These are phyloP conservation scores for Apophysomyces ossiformis DNA, from an alignment of 371 early-diverging fungal genomes.

Conservation along the genomic window DNA sequence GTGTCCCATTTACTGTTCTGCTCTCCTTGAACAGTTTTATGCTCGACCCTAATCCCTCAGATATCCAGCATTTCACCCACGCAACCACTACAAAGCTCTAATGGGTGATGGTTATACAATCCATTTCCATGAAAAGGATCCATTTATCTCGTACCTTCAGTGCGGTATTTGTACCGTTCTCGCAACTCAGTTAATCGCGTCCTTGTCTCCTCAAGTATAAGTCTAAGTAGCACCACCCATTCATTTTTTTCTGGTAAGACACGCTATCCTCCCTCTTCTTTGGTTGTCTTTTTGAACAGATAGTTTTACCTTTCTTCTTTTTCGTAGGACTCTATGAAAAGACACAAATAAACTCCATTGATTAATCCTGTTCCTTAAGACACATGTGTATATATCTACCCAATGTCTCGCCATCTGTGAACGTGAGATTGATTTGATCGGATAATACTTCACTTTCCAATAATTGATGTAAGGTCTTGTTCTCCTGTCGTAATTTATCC, in stretches of 20 bases:
- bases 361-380: no score
- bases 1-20: no score
- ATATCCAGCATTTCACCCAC: slow-evolving; percentile 5
- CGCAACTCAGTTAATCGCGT: background rate
- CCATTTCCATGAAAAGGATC: background rate
- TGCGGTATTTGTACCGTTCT: slow-evolving; percentile 2
- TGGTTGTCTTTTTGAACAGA: background rate
- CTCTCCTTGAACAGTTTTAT: no score
- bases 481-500: background rate
- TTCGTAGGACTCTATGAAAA: background rate
- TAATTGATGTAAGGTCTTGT: background rate
- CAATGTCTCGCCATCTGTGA: slow-evolving; percentile 5
- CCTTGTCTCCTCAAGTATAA: background rate
- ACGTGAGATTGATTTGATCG: slow-evolving; percentile 2
- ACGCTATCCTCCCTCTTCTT: background rate
- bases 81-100: slow-evolving; percentile 4
- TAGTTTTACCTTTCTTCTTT: background rate
- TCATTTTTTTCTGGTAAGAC: background rate
- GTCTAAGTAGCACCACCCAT: background rate
- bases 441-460: slow-evolving; percentile 7
- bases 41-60: background rate
- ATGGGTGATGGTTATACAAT: background rate
- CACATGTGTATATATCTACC: background rate
- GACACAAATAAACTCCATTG: no score
- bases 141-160: background rate